These are phyloP conservation scores for Suillus paluster DNA, from an alignment of 768 basidiomycete species.

Conservation along the genomic window DNA sequence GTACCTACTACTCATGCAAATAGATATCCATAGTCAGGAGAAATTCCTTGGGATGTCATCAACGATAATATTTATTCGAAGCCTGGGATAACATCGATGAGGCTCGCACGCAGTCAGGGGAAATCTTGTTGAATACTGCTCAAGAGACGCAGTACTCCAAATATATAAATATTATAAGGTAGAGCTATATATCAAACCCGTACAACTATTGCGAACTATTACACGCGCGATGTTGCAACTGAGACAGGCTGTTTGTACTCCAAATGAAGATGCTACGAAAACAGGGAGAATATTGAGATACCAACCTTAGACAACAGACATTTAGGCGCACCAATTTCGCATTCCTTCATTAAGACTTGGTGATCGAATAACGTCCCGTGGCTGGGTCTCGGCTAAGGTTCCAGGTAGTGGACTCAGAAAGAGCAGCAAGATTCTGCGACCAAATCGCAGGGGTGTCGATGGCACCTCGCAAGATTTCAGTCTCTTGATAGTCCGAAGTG, in stretches of 20 bases:
- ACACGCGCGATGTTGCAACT: background rate
- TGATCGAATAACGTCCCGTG: background rate
- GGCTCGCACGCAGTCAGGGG: too few relatives aligned
- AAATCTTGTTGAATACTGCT: too few relatives aligned
- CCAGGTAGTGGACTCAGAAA: slow-evolving; percentile 1
- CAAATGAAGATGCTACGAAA: background rate
- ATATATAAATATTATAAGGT: too few relatives aligned
- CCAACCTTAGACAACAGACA: background rate
- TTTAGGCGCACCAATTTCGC: background rate
- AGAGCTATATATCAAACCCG: too few relatives aligned
- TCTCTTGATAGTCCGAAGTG: slow-evolving; percentile 2
- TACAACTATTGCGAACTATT: background rate
- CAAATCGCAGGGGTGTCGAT: background rate
- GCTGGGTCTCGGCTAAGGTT: background rate
- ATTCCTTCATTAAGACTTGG: background rate
- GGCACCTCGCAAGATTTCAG: background rate
- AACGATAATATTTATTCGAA: too few relatives aligned
- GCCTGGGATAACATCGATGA: too few relatives aligned
- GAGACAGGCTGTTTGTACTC: background rate
- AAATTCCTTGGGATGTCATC: too few relatives aligned
- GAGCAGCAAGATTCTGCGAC: background rate
- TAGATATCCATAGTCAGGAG: too few relatives aligned
- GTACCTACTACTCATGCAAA: too few relatives aligned
- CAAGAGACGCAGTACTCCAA: too few relatives aligned
- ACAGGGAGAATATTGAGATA: background rate